Percentiles rank a stretch among this genome's conserved stretches.
These are phyloP conservation scores for Ascochyta viciae-villosae DNA, from an alignment of 2,329 filamentous ascomycete genomes.

Conservation along the genomic window DNA sequence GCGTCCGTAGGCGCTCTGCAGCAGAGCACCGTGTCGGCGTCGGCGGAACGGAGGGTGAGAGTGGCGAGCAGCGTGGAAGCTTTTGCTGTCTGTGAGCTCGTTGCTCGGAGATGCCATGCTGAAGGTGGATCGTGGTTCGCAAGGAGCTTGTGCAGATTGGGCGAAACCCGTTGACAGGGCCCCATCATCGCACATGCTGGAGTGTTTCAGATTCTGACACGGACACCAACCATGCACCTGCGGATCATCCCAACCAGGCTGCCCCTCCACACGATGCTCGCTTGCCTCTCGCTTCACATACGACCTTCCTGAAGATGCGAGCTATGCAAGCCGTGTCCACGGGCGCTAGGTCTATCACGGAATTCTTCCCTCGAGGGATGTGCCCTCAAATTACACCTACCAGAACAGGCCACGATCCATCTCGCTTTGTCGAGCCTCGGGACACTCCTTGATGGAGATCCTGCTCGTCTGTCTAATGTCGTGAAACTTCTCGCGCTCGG, in stretches of 20 bases:
- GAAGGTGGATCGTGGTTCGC: constrained; percentile 2
- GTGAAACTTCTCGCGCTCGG: constrained; percentile 36
- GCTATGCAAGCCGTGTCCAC: constrained; percentile 12
- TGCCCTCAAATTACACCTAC: constrained; percentile 18
- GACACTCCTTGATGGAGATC: constrained; percentile 40
- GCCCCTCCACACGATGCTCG: constrained; percentile 13
- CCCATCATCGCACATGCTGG: constrained; percentile 8
- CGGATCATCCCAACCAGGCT: constrained; percentile 12
- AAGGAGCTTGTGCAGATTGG: constrained; percentile 5
- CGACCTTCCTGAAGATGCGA: constrained; percentile 14
- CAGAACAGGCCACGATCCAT: constrained; percentile 12
- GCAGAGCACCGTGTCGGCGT: neutral
- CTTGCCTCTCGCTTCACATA: constrained; percentile 19
- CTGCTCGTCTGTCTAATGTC: constrained; percentile 29
- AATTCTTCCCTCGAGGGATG: constrained; percentile 9
- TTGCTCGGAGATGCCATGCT: constrained; percentile 10
- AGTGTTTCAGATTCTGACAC: constrained; percentile 20
- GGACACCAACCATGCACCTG: constrained; percentile 9
- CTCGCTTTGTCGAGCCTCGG: constrained; percentile 8
- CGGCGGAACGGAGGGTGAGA: neutral
- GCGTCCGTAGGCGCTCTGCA: neutral
- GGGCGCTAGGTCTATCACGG: constrained; percentile 16
- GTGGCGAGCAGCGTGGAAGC: neutral
- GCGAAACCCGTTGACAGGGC: constrained; percentile 11
- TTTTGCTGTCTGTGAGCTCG: neutral